A percentile compares a stretch with the other conserved stretches of the same genome.
Evolutionary conservation across 306 rosid genomes (phyloP).

Genomic region (Lagenaria siceraria): DNA sequence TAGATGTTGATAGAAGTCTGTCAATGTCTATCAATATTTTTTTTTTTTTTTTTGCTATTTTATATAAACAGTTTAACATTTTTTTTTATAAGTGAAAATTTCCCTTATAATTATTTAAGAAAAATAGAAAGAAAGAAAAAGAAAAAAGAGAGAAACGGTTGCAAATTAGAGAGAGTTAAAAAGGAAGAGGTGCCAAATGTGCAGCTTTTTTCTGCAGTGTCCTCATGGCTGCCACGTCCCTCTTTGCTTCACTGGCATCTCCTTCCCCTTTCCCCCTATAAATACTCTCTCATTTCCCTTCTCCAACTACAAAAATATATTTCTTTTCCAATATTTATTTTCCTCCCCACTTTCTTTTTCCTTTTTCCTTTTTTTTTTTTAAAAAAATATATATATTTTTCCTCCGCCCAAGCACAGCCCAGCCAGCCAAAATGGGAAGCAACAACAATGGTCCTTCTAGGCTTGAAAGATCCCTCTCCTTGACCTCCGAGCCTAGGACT

Average conservation of each 20-base stretch:
- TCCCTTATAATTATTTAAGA: too few relatives aligned
- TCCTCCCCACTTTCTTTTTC: not conserved
- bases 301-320: not conserved
- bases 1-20: too few relatives aligned
- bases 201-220: not conserved
- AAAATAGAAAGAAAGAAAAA: too few relatives aligned
- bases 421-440: not conserved
- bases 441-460: not conserved
- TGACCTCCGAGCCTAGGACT: conserved; percentile 36
- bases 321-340: not conserved
- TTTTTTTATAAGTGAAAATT: too few relatives aligned
- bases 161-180: not conserved
- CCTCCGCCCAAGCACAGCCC: too few relatives aligned
- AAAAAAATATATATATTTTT: too few relatives aligned
- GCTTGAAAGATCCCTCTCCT: conserved; percentile 25
- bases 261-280: not conserved
- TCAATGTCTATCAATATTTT: too few relatives aligned
- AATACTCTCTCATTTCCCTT: not conserved
- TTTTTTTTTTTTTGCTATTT: too few relatives aligned
- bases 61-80: too few relatives aligned
- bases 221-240: conserved; percentile 7
- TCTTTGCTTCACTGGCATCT: conserved; percentile 4
- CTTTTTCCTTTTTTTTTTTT: too few relatives aligned
- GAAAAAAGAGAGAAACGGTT: not conserved
- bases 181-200: not conserved